A percentile compares a stretch with the other conserved stretches of the same genome.
Conservation (phyloP, 1,284 basidiomycete species). For the Moesziomyces sp. region DNA sequence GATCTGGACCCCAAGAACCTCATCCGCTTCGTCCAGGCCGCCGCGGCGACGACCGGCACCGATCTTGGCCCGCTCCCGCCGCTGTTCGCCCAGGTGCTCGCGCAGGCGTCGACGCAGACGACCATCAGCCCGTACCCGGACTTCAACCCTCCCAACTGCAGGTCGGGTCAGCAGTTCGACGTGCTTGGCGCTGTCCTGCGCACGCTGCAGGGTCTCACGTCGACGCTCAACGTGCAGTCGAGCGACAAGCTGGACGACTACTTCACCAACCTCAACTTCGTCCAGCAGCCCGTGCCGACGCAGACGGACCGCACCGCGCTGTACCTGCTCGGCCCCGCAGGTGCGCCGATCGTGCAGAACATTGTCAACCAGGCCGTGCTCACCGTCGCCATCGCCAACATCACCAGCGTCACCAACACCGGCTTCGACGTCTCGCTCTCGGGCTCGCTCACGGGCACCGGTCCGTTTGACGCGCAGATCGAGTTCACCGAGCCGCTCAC, state of each 20-base stretch:
- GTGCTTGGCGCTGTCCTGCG: conserved; percentile 74
- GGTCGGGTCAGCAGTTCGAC: conserved; percentile 70
- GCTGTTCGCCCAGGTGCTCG: conserved; percentile 74
- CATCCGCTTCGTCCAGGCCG: conserved; percentile 73
- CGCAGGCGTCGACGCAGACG: conserved; percentile 74
- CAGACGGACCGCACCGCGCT: conserved; percentile 76
- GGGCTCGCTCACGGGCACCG: conserved; percentile 53
- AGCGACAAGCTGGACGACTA: conserved; percentile 64
- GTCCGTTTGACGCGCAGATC: conserved; percentile 71
- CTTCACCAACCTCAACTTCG: conserved; percentile 74
- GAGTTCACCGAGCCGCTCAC: conserved; percentile 69
- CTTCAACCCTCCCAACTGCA: conserved; percentile 71
- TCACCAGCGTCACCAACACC: conserved; percentile 71
- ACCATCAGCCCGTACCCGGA: conserved; percentile 72
- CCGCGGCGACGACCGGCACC: conserved; percentile 73
- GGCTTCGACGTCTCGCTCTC: conserved; percentile 68
- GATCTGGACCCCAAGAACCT: conserved; percentile 76
- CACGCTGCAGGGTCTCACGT: conserved; percentile 74
- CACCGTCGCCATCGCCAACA: conserved; percentile 74
- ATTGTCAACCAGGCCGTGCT: conserved; percentile 75
- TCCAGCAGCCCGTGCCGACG: conserved; percentile 75
- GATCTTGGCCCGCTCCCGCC: conserved; percentile 76
- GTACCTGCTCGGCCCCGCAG: conserved; percentile 75
- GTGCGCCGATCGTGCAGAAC: conserved; percentile 75
- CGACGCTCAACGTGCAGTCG: conserved; percentile 71